Conservation (phyloP, 75 land plant genomes). For the Azolla pinnata region DNA sequence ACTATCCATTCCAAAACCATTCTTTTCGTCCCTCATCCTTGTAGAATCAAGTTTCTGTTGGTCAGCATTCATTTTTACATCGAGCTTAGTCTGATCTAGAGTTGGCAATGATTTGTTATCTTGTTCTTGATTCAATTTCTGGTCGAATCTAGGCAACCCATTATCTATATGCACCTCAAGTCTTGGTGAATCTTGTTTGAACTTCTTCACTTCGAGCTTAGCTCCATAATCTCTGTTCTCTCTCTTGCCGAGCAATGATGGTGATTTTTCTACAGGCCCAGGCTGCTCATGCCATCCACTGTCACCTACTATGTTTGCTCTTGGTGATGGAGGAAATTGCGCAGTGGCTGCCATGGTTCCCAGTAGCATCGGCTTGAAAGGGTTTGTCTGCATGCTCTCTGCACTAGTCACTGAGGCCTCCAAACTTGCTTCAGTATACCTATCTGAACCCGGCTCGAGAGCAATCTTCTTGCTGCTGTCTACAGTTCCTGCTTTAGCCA, state of each 20-base stretch:
- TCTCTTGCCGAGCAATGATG: constrained; percentile 45
- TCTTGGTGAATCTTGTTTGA: constrained; percentile 25
- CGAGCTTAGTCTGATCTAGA: neutral
- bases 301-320: constrained; percentile 22
- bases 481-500: constrained; percentile 28
- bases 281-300: too few relatives aligned
- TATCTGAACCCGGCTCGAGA: constrained; percentile 42
- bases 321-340: constrained; percentile 25
- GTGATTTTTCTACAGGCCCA: constrained; percentile 7
- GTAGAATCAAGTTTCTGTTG: constrained; percentile 1
- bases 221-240: constrained; percentile 49
- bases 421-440: constrained; percentile 9
- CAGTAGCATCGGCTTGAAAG: neutral
- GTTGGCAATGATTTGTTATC: neutral
- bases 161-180: constrained; percentile 24
- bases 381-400: neutral
- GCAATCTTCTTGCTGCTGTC: constrained; percentile 44
- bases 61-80: neutral
- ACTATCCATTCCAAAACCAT: neutral
- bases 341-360: neutral
- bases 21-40: neutral
- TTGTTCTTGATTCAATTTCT: constrained; percentile 9
- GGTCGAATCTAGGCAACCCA: constrained; percentile 8
- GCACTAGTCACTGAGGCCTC: neutral
- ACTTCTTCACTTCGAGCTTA: constrained; percentile 32